phyloP scores from a whole-genome alignment of 129 eudicot species.

The Flaveria ramosissima region DNA sequence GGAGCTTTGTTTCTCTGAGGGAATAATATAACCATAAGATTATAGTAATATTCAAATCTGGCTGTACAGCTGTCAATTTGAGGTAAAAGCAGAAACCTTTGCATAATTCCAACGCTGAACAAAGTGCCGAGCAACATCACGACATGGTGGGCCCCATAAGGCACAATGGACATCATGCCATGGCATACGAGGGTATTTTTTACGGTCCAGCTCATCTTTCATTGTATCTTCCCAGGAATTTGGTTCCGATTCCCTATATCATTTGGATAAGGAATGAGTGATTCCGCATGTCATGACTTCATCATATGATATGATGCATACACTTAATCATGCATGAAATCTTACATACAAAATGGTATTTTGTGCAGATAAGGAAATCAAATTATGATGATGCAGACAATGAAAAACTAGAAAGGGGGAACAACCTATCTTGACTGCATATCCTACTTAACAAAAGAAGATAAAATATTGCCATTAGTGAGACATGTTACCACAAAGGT shows the following conservation, averaged over 20 bases:
- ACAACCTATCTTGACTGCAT: conserved; percentile 6
- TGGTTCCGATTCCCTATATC: conserved; percentile 91
- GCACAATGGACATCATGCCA: conserved; percentile 99
- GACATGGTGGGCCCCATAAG: conserved; percentile 98
- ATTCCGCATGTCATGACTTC: conserved; percentile 11
- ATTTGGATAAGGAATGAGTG: conserved; percentile 2
- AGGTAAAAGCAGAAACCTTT: conserved; percentile 54
- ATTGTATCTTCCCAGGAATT: conserved; percentile 97
- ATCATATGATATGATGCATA: conserved; percentile 15
- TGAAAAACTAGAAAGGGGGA: neutral
- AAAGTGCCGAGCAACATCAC: conserved; percentile 96
- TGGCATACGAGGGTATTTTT: conserved; percentile 94
- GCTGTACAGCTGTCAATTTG: conserved; percentile 18
- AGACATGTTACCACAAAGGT: conserved; percentile 16
- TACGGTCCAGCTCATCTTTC: conserved; percentile 90
- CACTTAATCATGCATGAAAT: conserved; percentile 9
- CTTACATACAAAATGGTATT: conserved; percentile 10
- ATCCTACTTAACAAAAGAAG: conserved; percentile 1
- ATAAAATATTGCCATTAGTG: neutral
- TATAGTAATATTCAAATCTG: neutral
- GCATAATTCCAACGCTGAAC: conserved; percentile 99
- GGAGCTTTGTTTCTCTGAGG: conserved; percentile 98
- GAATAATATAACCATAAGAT: conserved; percentile 23
- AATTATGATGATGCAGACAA: neutral
- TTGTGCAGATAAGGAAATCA: conserved; percentile 9